phyloP scores from a whole-genome alignment of 352 stramenopile genomes.

The Phytophthora boehmeriae region DNA sequence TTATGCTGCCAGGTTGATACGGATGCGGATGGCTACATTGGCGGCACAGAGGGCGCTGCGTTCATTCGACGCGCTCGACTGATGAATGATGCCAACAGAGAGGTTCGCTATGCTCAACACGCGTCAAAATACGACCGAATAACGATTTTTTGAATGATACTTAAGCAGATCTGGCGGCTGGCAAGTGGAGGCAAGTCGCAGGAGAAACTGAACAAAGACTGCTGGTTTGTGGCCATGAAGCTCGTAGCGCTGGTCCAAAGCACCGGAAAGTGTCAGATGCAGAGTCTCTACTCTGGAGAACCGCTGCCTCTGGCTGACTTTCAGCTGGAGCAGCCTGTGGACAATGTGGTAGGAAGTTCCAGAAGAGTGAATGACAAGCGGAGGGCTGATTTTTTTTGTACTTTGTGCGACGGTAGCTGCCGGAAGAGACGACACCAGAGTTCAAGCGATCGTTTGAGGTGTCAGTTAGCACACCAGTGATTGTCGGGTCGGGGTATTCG shows the following conservation, averaged over 20 bases:
- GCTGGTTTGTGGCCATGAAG: constrained; percentile 92
- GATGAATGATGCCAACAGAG: constrained; percentile 85
- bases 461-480: constrained; percentile 76
- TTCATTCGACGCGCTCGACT: constrained; percentile 83
- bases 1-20: constrained; percentile 76
- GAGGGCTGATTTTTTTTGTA: constrained; percentile 1
- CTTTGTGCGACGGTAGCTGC: constrained; percentile 43
- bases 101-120: constrained; percentile 39
- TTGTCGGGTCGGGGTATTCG: constrained; percentile 82
- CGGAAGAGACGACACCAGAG: constrained; percentile 44
- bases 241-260: constrained; percentile 88
- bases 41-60: constrained; percentile 71
- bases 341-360: constrained; percentile 67
- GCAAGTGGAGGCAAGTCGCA: constrained; percentile 89
- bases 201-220: constrained; percentile 87
- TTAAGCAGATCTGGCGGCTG: constrained; percentile 81
- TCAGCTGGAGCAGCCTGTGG: constrained; percentile 75
- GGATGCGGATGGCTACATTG: constrained; percentile 77
- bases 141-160: no score
- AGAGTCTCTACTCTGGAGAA: constrained; percentile 79
- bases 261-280: constrained; percentile 84
- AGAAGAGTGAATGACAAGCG: neutral
- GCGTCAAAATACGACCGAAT: neutral
- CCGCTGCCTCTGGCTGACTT: constrained; percentile 77
- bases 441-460: constrained; percentile 74